Percentiles rank a stretch among this genome's conserved stretches.
phyloP scores from a whole-genome alignment of 129 eudicot species.

The Logfia minima region DNA sequence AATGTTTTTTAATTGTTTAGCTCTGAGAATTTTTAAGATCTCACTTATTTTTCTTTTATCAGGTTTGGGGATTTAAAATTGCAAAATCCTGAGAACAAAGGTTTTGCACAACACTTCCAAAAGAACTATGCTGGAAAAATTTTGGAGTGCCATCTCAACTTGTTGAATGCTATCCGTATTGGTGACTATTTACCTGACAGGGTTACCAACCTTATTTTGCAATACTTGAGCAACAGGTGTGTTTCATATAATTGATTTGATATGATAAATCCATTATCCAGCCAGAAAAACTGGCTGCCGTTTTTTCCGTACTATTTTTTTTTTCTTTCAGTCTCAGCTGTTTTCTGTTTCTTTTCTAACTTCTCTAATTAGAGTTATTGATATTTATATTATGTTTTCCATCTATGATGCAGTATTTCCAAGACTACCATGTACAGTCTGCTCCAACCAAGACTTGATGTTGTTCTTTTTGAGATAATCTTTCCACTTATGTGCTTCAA shows the following conservation, averaged over 20 bases:
- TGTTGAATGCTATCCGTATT: constrained; percentile 77
- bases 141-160: constrained; percentile 84
- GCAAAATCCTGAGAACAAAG: constrained; percentile 86
- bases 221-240: constrained; percentile 87
- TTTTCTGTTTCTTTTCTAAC: not conserved
- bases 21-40: not conserved
- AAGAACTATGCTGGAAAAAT: constrained; percentile 86
- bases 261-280: not conserved
- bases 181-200: constrained; percentile 97
- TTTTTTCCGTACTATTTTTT: not conserved
- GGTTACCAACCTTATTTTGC: constrained; percentile 88
- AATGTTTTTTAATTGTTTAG: not conserved
- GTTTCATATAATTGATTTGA: constrained; percentile 14
- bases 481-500: constrained; percentile 98
- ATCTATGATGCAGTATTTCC: constrained; percentile 60
- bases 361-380: not conserved
- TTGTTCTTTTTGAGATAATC: constrained; percentile 84
- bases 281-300: not conserved
- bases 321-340: not conserved
- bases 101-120: constrained; percentile 88
- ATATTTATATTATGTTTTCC: constrained; percentile 4
- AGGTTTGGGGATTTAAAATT: constrained; percentile 91
- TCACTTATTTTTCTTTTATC: constrained; percentile 2
- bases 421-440: constrained; percentile 73
- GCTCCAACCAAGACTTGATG: constrained; percentile 82